Evolutionary conservation across 2,329 filamentous ascomycete genomes (phyloP), one percentile per base, ranked within the genome.

Genomic region (Penicillium verrucosum): DNA sequence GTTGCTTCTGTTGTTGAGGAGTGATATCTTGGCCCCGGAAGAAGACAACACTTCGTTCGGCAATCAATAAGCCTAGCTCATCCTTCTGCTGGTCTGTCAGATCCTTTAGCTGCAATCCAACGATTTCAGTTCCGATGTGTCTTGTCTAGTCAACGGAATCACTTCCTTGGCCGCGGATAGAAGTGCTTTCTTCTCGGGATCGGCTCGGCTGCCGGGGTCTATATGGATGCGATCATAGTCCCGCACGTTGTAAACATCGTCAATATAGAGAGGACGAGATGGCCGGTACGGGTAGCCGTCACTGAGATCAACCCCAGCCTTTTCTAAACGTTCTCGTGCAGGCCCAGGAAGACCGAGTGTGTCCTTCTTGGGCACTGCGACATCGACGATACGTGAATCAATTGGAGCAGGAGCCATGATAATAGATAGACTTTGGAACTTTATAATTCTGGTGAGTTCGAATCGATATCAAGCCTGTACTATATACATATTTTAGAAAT

Each of bases 271-370:
- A 0, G 88, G 88, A 46, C 80, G 80, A 0, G 84, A 81, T 1
- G 87, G 87, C 0, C 87, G 82, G 64, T 90, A 89, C 0, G 88
- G 88, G 61, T 90, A 90, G 0, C 88, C 88, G 1, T 83, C 75
- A 0, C 85, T 87, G 2, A 90, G 77, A 67, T 91, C 86, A 51
- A 90, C 81, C 1, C 85, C 87, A 0, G 85, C 86, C 59, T 88
- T 89, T 62, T 85, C 82, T 0, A 90, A 78, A 4, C 88, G 80
- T 47, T 79, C 75, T 1, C 80, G 78, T 1, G 87, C 76, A 1
- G 81, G 64, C 10, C 78, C 78, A 3, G 88, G 88, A 7, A 90
- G 76, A 1, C 78, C 80, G 1, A 91, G 77, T 0, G 75, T 85
- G 67, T 89, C 86, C 65, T 89, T 90, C 60, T 74, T 80, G 0